These are phyloP conservation scores for Crucihimalaya himalaica DNA, from an alignment of 345 rosid genomes.

Conservation along the genomic window DNA sequence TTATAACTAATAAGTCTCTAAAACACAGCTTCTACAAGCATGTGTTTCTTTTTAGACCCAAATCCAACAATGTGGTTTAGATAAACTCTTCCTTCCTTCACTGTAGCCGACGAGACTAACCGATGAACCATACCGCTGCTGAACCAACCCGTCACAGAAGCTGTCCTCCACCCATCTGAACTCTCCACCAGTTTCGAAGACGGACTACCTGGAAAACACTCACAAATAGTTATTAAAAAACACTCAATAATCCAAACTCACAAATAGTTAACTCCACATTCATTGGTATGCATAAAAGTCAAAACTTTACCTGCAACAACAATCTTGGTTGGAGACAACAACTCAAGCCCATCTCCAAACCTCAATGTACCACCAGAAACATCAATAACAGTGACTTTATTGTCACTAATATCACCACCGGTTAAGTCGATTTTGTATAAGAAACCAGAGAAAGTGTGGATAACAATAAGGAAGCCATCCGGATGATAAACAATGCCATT, in stretches of 20 bases:
- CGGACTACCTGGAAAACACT: conserved; percentile 50
- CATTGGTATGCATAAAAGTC: background rate
- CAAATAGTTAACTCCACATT: background rate
- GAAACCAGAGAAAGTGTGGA: conserved; percentile 71
- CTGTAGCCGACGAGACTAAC: conserved; percentile 78
- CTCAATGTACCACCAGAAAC: conserved; percentile 59
- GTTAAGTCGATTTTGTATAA: conserved; percentile 59
- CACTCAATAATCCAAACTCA: background rate
- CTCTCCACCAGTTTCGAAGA: conserved; percentile 73
- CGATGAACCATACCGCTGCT: conserved; percentile 70
- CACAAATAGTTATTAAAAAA: background rate
- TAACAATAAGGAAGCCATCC: conserved; percentile 68
- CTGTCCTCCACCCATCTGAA: conserved; percentile 81
- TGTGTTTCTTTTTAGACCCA: conserved; percentile 81
- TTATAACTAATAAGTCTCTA: conserved; percentile 17
- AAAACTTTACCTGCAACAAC: conserved; percentile 60
- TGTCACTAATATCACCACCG: conserved; percentile 32
- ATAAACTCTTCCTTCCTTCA: conserved; percentile 80
- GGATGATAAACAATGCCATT: conserved; percentile 92
- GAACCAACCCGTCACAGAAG: conserved; percentile 60
- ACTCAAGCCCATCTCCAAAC: conserved; percentile 79
- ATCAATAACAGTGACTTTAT: conserved; percentile 47
- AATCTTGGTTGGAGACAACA: conserved; percentile 64
- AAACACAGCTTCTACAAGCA: conserved; percentile 75
- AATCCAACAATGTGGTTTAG: conserved; percentile 72